phyloP scores from a whole-genome alignment of 345 rosid species.

The Aquilaria sinensis region DNA sequence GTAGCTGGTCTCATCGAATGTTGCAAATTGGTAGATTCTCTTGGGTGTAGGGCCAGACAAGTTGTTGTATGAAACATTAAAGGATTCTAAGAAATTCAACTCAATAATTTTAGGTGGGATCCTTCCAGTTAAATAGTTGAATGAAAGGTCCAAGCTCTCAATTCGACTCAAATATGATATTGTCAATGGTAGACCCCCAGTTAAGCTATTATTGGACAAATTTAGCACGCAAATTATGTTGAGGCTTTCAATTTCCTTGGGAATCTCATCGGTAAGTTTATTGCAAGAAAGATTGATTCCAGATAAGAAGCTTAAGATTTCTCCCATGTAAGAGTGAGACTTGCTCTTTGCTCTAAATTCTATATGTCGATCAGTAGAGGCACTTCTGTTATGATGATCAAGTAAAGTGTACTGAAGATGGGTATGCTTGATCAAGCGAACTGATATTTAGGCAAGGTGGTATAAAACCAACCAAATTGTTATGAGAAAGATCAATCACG shows the following conservation, averaged over 20 bases:
- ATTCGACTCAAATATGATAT: constrained; percentile 13
- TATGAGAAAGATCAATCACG: constrained; percentile 5
- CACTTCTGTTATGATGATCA: not conserved
- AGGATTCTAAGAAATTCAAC: not conserved
- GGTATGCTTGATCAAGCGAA: not conserved
- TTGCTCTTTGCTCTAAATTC: constrained; percentile 14
- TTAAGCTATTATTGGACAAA: constrained; percentile 15
- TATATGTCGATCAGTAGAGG: not conserved
- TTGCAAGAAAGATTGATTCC: constrained; percentile 29
- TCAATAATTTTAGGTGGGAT: constrained; percentile 16
- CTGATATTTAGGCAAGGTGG: constrained; percentile 1
- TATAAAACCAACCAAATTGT: too few species aligned
- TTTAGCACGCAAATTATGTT: not conserved
- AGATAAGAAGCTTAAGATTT: not conserved
- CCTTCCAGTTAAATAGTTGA: constrained; percentile 14
- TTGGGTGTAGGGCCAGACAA: constrained; percentile 18
- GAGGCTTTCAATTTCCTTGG: not conserved
- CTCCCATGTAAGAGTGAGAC: constrained; percentile 10
- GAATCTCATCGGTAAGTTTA: constrained; percentile 14
- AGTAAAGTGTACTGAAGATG: not conserved
- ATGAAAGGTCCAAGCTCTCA: constrained; percentile 28
- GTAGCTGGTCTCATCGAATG: constrained; percentile 17
- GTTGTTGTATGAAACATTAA: constrained; percentile 27
- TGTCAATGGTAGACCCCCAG: constrained; percentile 13
- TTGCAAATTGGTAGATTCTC: constrained; percentile 16